phyloP scores from a whole-genome alignment of 345 rosid species.

The Citrus sinensis region DVS_A1.0 CM039162.1:5422501-5423000 shows the following conservation, averaged over 20 bases:
- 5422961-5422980: not conserved
- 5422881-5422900: not conserved
- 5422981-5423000: not conserved
- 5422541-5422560: constrained; percentile 88
- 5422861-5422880: not conserved
- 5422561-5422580: constrained; percentile 90
- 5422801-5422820: not conserved
- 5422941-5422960: not conserved
- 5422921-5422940: not conserved
- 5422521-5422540: constrained; percentile 93
- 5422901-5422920: not conserved
- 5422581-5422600: constrained; percentile 93
- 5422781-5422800: not conserved
- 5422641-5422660: not conserved
- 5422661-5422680: not conserved
- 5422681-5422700: not conserved
- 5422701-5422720: not conserved
- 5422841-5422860: not conserved
- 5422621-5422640: constrained; percentile 6
- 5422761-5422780: not conserved
- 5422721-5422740: not conserved
- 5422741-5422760: not conserved
- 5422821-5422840: not conserved
- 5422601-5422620: constrained; percentile 96
- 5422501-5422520: constrained; percentile 91